Base-by-base conservation (phyloP, 225 moss, liverwort and hornwort genomes). In the Lunularia cruciata region DNA sequence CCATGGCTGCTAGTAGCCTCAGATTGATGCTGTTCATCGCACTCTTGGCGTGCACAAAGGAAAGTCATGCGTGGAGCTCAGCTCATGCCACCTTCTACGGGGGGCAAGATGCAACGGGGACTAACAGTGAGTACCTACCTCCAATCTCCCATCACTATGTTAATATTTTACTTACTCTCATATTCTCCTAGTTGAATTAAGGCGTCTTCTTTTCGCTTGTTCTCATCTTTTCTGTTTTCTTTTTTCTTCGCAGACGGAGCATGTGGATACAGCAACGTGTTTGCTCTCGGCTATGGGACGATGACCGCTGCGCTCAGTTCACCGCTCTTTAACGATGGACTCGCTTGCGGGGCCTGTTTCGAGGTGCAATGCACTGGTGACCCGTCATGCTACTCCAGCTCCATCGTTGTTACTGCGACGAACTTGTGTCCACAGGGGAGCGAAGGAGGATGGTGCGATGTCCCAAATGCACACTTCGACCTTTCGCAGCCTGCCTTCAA, bases 371-470 rank as follows among this genome's bases (percentile, higher is more conserved):
- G 80, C 76, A 4, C 8, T 0, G 80, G 60, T 9, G 37, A 38
- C 10, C n/a, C 78, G n/a, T 10, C 18, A 6, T 79, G 74, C 60
- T 79, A 66, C 55, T 4, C 60, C 0, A 66, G 31, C 64, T 53
- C 79, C 2, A 67, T 82, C 68, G 49, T 59, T 14, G 81, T 82
- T 47, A 82, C 85, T 4, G 85, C 79, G 0, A 82, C 85, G 28
- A 85, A 85, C 36, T 40, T 79, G 20, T 85, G 85, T 35, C 85
- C 85, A 10, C 77, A 74, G 28, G 79, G 82, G 0, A 77, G 72
- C 69, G 77, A 75, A 47, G 79, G 85, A 15, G 85, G 82, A 30
- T 82, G 82, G 51, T 86, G 85, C 22, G 75, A 86, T 37, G 53
- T 32, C 25, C 85, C 85, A 1, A 71, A 73, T 15, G 33, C 67